phyloP scores from a whole-genome alignment of 306 rosid genomes.

The Erythrophleum fordii region DNA sequence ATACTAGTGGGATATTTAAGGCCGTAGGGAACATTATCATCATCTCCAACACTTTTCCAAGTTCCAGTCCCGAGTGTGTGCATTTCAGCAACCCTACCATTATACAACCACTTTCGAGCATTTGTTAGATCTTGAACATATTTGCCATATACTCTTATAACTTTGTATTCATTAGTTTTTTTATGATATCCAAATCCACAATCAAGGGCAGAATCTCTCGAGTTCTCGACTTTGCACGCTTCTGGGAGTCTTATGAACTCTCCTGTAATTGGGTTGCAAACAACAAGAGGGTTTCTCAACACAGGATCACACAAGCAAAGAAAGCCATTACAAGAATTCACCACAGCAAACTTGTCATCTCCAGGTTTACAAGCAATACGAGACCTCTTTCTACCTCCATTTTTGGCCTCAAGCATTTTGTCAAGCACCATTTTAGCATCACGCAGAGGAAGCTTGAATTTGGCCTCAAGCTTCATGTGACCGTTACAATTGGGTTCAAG shows the following conservation, averaged over 20 bases:
- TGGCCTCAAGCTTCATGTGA: too few species aligned
- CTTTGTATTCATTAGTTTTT: constrained; percentile 13
- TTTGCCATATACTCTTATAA: neutral
- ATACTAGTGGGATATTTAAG: constrained; percentile 1
- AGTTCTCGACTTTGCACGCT: neutral
- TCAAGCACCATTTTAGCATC: too few species aligned
- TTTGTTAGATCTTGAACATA: neutral
- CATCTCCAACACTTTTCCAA: too few species aligned
- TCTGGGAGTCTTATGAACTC: constrained; percentile 30
- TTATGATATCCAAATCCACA: constrained; percentile 24
- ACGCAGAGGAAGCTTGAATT: too few species aligned
- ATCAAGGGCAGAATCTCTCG: neutral
- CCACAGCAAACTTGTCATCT: too few species aligned
- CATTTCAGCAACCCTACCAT: neutral
- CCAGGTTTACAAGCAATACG: too few species aligned
- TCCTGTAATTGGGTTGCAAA: too few species aligned
- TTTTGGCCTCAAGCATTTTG: too few species aligned
- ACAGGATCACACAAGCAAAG: too few species aligned
- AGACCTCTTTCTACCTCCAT: too few species aligned
- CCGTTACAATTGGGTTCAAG: too few species aligned
- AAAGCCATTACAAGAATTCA: constrained; percentile 42
- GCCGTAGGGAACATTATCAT: neutral
- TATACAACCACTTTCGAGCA: neutral
- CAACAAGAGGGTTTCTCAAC: too few species aligned
- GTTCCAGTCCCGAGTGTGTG: constrained; percentile 28